A percentile compares a stretch with the other conserved stretches of the same genome.
These are phyloP conservation scores for Adansonia rubrostipa DNA, from an alignment of 441 rosid species.

Conservation along the genomic window DNA sequence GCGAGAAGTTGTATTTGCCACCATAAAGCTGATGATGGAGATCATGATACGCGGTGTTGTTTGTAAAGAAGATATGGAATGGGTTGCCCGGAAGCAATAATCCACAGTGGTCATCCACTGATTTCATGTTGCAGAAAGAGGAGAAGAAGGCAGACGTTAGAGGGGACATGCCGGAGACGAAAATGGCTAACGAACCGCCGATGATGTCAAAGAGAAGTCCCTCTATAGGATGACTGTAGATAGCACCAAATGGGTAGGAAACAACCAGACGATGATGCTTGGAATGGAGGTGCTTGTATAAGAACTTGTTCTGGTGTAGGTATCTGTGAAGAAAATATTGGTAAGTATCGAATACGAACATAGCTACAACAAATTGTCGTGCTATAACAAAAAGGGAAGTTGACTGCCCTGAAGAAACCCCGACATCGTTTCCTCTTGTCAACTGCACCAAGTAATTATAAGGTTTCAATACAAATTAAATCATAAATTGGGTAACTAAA, in stretches of 20 bases:
- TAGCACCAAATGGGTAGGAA: constrained; percentile 91
- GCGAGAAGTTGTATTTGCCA: too few species aligned
- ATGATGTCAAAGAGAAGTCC: constrained; percentile 87
- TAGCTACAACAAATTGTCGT: constrained; percentile 71
- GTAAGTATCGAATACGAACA: constrained; percentile 91
- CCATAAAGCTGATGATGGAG: constrained; percentile 55
- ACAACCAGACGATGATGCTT: constrained; percentile 91
- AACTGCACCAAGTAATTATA: constrained; percentile 41
- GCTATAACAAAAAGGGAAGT: constrained; percentile 55
- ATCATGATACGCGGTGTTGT: constrained; percentile 96
- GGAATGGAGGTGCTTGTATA: constrained; percentile 87
- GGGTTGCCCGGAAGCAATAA: constrained; percentile 93
- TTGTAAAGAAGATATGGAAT: constrained; percentile 76
- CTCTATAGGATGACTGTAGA: constrained; percentile 86
- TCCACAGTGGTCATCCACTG: constrained; percentile 95
- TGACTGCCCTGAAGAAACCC: constrained; percentile 38
- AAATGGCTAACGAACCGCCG: constrained; percentile 91
- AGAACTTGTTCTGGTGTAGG: constrained; percentile 91
- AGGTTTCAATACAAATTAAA: neutral
- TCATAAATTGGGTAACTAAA: neutral
- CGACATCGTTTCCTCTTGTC: constrained; percentile 63
- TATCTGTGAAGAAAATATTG: constrained; percentile 92
- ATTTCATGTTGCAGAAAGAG: constrained; percentile 85
- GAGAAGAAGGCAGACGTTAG: constrained; percentile 83
- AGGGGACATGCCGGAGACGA: constrained; percentile 88